These are phyloP conservation scores for Penicillium sp. DNA, from an alignment of 2,329 filamentous ascomycete species.

Conservation along the genomic window DNA sequence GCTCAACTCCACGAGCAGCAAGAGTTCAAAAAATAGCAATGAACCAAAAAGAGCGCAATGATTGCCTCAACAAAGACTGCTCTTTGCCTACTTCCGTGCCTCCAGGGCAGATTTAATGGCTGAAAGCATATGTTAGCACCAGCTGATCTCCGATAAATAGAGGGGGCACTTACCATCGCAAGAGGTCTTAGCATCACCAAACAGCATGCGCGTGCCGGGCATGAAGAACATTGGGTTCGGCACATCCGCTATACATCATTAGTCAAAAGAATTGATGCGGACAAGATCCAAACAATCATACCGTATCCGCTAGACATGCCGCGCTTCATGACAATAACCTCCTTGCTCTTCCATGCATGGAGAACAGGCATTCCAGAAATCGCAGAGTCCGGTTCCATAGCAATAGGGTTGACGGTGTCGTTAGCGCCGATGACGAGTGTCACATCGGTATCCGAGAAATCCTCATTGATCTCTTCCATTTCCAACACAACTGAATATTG, in stretches of 20 bases:
- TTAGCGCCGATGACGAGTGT: slow-evolving; percentile 90
- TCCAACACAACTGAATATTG: slow-evolving; percentile 67
- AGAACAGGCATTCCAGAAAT: slow-evolving; percentile 93
- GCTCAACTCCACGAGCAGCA: neutral
- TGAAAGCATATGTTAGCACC: slow-evolving; percentile 15
- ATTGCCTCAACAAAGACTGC: neutral
- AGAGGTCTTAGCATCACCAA: slow-evolving; percentile 82
- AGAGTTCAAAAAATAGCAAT: neutral
- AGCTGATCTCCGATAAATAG: neutral
- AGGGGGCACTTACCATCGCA: slow-evolving; percentile 66
- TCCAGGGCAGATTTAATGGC: slow-evolving; percentile 47
- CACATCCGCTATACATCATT: slow-evolving; percentile 67
- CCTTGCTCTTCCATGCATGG: slow-evolving; percentile 92
- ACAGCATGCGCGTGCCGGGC: slow-evolving; percentile 86
- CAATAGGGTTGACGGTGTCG: slow-evolving; percentile 89
- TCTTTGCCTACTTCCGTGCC: slow-evolving; percentile 27
- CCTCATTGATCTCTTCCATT: slow-evolving; percentile 96
- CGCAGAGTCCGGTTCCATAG: slow-evolving; percentile 76
- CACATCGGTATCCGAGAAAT: slow-evolving; percentile 81
- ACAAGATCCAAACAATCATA: slow-evolving; percentile 45
- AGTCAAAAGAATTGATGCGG: neutral
- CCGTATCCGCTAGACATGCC: slow-evolving; percentile 86
- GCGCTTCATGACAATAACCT: slow-evolving; percentile 90
- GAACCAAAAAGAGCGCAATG: neutral
- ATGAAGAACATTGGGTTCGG: slow-evolving; percentile 94